A percentile compares a stretch with the other conserved stretches of the same genome.
phyloP scores from a whole-genome alignment of 169 alveolate genomes.

The Plasmodium gallinaceum region DNA sequence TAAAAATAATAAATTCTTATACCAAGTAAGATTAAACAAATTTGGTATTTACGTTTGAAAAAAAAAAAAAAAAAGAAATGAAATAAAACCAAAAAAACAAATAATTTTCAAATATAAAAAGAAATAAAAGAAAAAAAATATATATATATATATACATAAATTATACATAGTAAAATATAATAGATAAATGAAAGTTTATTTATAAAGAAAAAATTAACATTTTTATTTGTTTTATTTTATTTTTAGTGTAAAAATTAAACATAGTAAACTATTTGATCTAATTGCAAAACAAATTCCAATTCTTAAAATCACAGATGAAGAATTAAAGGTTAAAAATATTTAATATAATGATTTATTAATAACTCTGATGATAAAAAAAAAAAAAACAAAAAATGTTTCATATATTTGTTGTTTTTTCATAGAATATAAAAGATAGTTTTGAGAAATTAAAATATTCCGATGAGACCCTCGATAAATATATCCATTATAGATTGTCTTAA shows the following conservation, averaged over 20 bases:
- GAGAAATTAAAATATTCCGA: constrained; percentile 49
- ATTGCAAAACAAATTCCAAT: constrained; percentile 73
- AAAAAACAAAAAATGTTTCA: not conserved
- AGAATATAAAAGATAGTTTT: constrained; percentile 38
- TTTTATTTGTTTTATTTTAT: not conserved
- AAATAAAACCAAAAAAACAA: not conserved
- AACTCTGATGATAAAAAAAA: not conserved
- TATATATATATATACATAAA: not conserved
- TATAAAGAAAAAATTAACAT: not conserved
- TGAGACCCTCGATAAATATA: constrained; percentile 67
- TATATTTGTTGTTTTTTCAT: not conserved
- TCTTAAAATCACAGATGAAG: constrained; percentile 72
- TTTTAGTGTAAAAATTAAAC: constrained; percentile 64
- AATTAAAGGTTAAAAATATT: constrained; percentile 31
- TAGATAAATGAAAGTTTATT: not conserved
- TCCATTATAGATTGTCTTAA: constrained; percentile 50
- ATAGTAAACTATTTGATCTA: constrained; percentile 57
- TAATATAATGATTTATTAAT: not conserved
- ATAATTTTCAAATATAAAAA: not conserved
- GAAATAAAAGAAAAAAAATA: not conserved
- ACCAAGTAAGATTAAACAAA: constrained; percentile 78
- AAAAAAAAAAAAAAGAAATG: constrained; percentile 48
- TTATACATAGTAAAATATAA: not conserved
- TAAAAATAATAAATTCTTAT: constrained; percentile 79
- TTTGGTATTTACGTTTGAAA: constrained; percentile 33